phyloP scores from a whole-genome alignment of 2,329 filamentous ascomycete genomes.

The Diaporthe sp. region DNA sequence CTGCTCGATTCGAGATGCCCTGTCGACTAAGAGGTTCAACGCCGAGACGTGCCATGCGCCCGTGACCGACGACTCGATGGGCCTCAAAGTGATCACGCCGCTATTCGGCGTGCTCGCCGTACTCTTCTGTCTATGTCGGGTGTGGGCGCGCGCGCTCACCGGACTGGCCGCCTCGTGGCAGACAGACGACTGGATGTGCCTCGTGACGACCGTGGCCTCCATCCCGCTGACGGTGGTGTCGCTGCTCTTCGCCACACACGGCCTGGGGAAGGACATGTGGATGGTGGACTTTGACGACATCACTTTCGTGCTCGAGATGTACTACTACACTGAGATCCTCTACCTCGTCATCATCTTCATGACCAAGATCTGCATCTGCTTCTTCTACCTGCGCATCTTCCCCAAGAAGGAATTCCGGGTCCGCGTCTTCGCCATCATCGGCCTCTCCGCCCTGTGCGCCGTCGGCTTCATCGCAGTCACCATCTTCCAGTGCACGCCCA shows the following conservation, averaged over 20 bases:
- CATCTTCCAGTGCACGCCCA: slow-evolving; percentile 23
- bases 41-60: background rate
- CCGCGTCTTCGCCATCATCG: slow-evolving; percentile 2
- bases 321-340: slow-evolving; percentile 12
- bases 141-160: slow-evolving; percentile 28
- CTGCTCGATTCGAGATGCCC: slow-evolving; percentile 20
- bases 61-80: slow-evolving; percentile 1
- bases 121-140: slow-evolving; percentile 18
- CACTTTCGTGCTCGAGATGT: slow-evolving; percentile 28
- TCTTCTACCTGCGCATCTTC: slow-evolving; percentile 32
- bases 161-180: slow-evolving; percentile 18
- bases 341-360: slow-evolving; percentile 14
- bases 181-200: slow-evolving; percentile 19
- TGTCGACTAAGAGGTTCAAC: slow-evolving; percentile 19
- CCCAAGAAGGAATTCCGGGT: background rate
- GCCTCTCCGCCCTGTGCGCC: background rate
- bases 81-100: slow-evolving; percentile 27
- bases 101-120: slow-evolving; percentile 27
- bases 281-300: slow-evolving; percentile 8
- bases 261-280: background rate
- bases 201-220: slow-evolving; percentile 11
- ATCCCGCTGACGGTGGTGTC: slow-evolving; percentile 27
- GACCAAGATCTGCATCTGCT: slow-evolving; percentile 31
- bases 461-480: background rate
- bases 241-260: slow-evolving; percentile 16